A percentile compares a stretch with the other conserved stretches of the same genome.
Evolutionary conservation across 495 filamentous ascomycete species (phyloP).

Genomic region (Hypoxylon intermedium): DNA sequence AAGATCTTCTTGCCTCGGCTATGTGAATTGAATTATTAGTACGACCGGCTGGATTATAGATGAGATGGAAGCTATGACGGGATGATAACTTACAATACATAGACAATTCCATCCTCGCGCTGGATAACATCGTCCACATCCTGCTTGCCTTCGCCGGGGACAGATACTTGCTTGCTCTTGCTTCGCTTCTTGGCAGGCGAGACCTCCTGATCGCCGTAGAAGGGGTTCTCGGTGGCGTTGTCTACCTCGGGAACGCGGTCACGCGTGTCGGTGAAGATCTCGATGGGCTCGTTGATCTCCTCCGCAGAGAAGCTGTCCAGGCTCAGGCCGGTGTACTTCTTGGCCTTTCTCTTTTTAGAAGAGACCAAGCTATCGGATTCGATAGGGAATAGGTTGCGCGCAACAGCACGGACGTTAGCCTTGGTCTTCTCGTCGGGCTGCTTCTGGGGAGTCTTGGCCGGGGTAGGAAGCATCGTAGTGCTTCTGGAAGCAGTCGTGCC

Average conservation of each 20-base stretch:
- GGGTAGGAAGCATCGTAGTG: slow-evolving; percentile 78
- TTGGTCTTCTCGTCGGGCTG: slow-evolving; percentile 61
- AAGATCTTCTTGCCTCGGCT: slow-evolving; percentile 93
- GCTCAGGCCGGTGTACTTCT: slow-evolving; percentile 67
- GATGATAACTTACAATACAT: slow-evolving; percentile 76
- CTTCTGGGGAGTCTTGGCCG: slow-evolving; percentile 86
- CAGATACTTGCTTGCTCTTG: slow-evolving; percentile 52
- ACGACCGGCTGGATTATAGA: slow-evolving; percentile 12
- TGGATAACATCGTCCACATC: slow-evolving; percentile 67
- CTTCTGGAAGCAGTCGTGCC: slow-evolving; percentile 15
- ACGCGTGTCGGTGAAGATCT: slow-evolving; percentile 89
- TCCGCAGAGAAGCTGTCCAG: slow-evolving; percentile 74
- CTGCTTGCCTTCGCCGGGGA: slow-evolving; percentile 62
- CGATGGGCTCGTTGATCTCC: slow-evolving; percentile 63
- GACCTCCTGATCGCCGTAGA: slow-evolving; percentile 58
- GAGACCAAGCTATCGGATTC: slow-evolving; percentile 66
- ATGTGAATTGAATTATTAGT: slow-evolving; percentile 35
- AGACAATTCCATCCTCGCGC: slow-evolving; percentile 80
- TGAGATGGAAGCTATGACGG: neutral
- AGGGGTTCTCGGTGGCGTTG: slow-evolving; percentile 73
- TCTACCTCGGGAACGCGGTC: slow-evolving; percentile 81
- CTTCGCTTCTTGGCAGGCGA: slow-evolving; percentile 50
- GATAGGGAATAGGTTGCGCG: slow-evolving; percentile 75
- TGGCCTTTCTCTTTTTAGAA: slow-evolving; percentile 62
- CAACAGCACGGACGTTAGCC: slow-evolving; percentile 66